Percentiles rank a stretch among this genome's conserved stretches.
Evolutionary conservation across 2,329 filamentous ascomycete species (phyloP).

Genomic region (Chlorencoelia australis): DNA sequence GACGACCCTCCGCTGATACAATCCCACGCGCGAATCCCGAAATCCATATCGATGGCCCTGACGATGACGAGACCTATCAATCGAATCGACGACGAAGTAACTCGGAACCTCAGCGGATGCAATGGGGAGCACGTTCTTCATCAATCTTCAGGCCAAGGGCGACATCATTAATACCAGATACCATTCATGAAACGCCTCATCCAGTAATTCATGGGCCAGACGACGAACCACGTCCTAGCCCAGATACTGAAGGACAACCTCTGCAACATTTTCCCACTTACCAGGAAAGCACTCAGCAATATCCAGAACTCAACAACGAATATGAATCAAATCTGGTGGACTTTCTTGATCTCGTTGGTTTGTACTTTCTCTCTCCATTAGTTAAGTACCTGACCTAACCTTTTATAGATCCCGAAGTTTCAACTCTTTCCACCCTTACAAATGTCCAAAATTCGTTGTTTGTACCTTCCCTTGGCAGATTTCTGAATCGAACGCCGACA

Average conservation of each 20-base stretch:
- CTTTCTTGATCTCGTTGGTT: constrained; percentile 58
- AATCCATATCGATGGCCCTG: neutral
- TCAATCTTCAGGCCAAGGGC: constrained; percentile 1
- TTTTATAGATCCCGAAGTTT: constrained; percentile 37
- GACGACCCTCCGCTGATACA: constrained; percentile 7
- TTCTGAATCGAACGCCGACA: constrained; percentile 67
- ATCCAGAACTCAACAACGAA: constrained; percentile 24
- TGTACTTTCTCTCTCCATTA: neutral
- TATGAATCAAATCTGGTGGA: constrained; percentile 56
- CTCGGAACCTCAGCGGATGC: constrained; percentile 7
- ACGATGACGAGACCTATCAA: neutral
- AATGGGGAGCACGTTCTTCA: neutral
- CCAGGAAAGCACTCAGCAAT: neutral
- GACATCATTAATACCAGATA: constrained; percentile 5
- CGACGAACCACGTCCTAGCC: too few relatives aligned
- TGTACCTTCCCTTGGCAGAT: constrained; percentile 66
- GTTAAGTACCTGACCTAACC: constrained; percentile 6
- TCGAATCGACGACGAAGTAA: constrained; percentile 9
- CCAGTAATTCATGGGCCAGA: neutral
- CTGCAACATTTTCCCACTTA: neutral
- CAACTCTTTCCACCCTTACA: constrained; percentile 72
- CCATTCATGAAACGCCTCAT: constrained; percentile 5
- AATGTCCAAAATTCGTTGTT: constrained; percentile 89
- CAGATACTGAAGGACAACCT: neutral
- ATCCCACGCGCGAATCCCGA: neutral